Base-by-base conservation (phyloP, 2,329 filamentous ascomycete genomes). In the Chalara sp. region DNA sequence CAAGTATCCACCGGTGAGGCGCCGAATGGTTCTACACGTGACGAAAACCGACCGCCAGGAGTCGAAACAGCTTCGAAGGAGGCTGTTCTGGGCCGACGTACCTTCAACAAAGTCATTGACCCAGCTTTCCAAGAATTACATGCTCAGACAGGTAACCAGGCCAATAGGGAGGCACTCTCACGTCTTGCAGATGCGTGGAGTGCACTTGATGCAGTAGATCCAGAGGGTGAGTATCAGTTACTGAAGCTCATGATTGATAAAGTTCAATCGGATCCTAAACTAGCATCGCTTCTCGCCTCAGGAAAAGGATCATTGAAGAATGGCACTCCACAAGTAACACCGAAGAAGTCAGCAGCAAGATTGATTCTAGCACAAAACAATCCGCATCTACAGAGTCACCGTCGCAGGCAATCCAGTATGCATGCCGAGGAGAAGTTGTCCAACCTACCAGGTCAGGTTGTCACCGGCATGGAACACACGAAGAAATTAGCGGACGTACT, bases 401-500 rank as follows among this genome's bases (percentile, higher is more conserved):
- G 84, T 47, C 80, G 86, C 13, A 81, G 65, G 37, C 62, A 66
- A 49, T 61, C 66, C n/a, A 68, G 67, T 39, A 72, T 78, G 60
- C 68, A 73, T 44, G 73, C 79, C 45, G 67, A 63, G 46, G 78
- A 78, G 58, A 65, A 62, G 49, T 46, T 62, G 43, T 47, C 48
- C 63, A 76, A 77, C 58, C 68, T 83, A 57, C 81, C 80, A 1
- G 82, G 78, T 8, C 74, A 79, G 56, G 71, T 76, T 51, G 40
- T 58, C 12, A 78, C 83, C 1, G 92, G 90, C 2, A 92, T 96
- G 88, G 91, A 96, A 68, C 92, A 96, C 69, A 87, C 86, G 58
- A 89, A 89, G 64, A 83, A 95, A 65, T 76, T 97, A 37, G 89
- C 88, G 1, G 90, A 96, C 66, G 88, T 95, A 21, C 78, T 99